Base-by-base conservation (phyloP, 176 grass and related monocot species). In the Typha latifolia region DNA sequence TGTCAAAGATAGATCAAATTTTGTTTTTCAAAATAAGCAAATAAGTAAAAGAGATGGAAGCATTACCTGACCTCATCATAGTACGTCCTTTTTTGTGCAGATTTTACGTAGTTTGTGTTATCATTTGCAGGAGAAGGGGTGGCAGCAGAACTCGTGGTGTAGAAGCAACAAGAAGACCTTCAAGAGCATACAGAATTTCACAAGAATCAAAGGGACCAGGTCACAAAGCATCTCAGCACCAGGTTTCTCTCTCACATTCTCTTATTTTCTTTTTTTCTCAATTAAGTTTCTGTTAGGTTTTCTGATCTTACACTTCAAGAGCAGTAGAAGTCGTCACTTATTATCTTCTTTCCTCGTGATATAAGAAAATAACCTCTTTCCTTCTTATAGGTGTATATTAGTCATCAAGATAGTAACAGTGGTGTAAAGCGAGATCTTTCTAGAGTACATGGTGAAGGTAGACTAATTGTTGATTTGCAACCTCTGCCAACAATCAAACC, bases 391-490 rank as follows among this genome's bases (percentile, higher is more conserved):
- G 62, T 14, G 20, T 67, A 50, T 56, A 48, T 8, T 24, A 52
- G 51, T 61, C 23, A 63, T 31, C 18, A 59, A 26, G 64, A 63
- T 15, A 61, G 22, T 67, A 61, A 20, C 23, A 49, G 18, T 51
- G 49, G 11, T 32, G 59, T 37, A 64, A 74, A 73, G 64, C 19
- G 47, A 53, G 72, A 80, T 48, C 51, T 56, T 71, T 48, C 21
- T 71, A 49, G 62, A 62, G 67, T 13, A 18, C 73, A 80, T 62
- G 72, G 49, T 47, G 82, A 78, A 6, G 50, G 71, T 48, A 67
- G 77, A 67, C 27, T 86, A 51, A 26, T 85, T 69, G 77, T 79
- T 20, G 86, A 85, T 70, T 76, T 82, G 18, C 64, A 81, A 31
- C 74, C 84, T 0, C 27, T 72, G 27, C 72, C 79, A 74, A 51